Percentiles rank a stretch among this genome's conserved stretches.
phyloP scores from a whole-genome alignment of 2,329 filamentous ascomycete genomes.

The Didymella glomerata region DNA sequence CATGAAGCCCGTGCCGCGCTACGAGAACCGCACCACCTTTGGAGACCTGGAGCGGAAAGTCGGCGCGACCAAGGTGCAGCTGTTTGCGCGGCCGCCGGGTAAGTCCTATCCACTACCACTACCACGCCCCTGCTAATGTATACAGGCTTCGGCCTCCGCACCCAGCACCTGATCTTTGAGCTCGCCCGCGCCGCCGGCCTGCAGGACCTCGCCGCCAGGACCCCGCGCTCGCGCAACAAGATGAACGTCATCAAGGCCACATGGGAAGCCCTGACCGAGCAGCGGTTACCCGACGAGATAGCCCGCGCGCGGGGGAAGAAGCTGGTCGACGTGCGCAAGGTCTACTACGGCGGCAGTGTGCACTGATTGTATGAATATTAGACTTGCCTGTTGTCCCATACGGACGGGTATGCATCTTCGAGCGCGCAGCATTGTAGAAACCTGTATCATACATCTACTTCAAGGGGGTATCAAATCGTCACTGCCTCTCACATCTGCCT shows the following conservation, averaged over 20 bases:
- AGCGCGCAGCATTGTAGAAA: background rate
- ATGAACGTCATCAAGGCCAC: conserved; percentile 98
- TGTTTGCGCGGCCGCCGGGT: conserved; percentile 89
- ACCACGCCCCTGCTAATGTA: background rate
- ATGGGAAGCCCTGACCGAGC: conserved; percentile 80
- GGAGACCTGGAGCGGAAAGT: conserved; percentile 85
- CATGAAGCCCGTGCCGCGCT: conserved; percentile 90
- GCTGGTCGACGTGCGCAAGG: conserved; percentile 93
- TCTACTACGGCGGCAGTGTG: conserved; percentile 84
- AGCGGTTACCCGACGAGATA: conserved; percentile 88
- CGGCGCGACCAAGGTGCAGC: conserved; percentile 83
- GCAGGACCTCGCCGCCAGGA: conserved; percentile 82
- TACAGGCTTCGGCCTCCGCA: conserved; percentile 90
- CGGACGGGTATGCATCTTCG: background rate
- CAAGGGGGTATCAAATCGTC: conserved; percentile 13
- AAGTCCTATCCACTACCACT: conserved; percentile 48
- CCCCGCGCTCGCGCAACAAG: conserved; percentile 86
- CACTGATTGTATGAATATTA: conserved; percentile 32
- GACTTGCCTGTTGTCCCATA: conserved; percentile 18
- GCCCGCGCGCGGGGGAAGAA: conserved; percentile 91
- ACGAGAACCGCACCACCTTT: conserved; percentile 91
- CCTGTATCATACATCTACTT: conserved; percentile 8
- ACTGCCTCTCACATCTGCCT: too few relatives aligned
- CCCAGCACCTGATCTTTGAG: conserved; percentile 91
- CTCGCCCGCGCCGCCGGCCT: conserved; percentile 89